Percentiles rank a stretch among this genome's conserved stretches.
Conservation (phyloP, 495 filamentous ascomycete genomes). For the Aspergillus heteromorphus region DNA sequence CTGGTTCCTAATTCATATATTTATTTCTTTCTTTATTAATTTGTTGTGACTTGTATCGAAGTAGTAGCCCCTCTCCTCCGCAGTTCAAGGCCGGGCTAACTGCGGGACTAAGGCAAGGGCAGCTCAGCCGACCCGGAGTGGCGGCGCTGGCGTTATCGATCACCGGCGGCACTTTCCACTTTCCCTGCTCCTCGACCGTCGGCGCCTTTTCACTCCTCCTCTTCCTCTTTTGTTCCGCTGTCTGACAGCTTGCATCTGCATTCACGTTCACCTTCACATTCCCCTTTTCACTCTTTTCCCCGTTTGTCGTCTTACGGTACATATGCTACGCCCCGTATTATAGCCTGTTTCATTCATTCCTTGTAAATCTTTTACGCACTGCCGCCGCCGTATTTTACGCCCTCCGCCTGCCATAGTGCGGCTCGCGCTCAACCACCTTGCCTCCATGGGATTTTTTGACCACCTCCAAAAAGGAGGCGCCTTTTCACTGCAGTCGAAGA, state of each 20-base stretch:
- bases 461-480: conserved; percentile 50
- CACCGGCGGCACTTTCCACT: not conserved
- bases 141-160: conserved; percentile 7
- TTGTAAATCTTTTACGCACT: not conserved
- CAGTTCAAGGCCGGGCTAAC: not conserved
- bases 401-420: not conserved
- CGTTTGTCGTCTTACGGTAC: conserved; percentile 14
- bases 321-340: conserved; percentile 16
- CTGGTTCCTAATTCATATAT: too few species aligned
- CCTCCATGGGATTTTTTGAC: conserved; percentile 51
- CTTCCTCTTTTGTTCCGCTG: conserved; percentile 9
- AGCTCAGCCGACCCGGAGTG: conserved; percentile 7
- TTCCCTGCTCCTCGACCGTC: not conserved
- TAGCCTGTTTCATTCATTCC: not conserved
- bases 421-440: not conserved
- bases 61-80: too few species aligned
- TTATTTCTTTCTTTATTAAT: too few species aligned
- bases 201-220: conserved; percentile 12
- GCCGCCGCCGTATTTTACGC: not conserved
- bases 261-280: too few species aligned
- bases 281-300: conserved; percentile 9
- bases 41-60: too few species aligned
- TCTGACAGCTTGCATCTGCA: conserved; percentile 7
- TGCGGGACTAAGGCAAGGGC: conserved; percentile 1
- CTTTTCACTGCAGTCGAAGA: conserved; percentile 47